Evolutionary conservation across 352 stramenopile genomes (phyloP).

Genomic region (Hyaloperonospora arabidopsidis): DNA sequence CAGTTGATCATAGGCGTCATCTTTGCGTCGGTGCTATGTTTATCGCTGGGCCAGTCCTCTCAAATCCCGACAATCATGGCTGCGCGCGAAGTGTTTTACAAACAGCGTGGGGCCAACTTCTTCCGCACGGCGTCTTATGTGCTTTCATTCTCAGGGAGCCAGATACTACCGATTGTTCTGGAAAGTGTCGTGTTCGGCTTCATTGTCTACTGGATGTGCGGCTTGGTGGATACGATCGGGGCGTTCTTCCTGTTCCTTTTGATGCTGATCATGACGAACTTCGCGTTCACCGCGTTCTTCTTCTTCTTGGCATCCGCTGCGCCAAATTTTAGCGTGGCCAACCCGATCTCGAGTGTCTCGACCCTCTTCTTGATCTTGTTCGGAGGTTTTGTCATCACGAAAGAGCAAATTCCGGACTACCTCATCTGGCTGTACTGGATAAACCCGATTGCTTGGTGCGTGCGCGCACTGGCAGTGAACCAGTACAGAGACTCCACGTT

Average conservation of each 20-base stretch:
- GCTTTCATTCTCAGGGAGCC: slow-evolving; percentile 10
- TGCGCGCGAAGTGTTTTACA: slow-evolving; percentile 18
- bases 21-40: slow-evolving; percentile 12
- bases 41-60: slow-evolving; percentile 10
- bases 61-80: slow-evolving; percentile 15
- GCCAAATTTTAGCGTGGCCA: slow-evolving; percentile 14
- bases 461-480: slow-evolving; percentile 17
- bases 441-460: slow-evolving; percentile 14
- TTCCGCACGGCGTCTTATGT: slow-evolving; percentile 18
- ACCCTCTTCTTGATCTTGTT: slow-evolving; percentile 13
- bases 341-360: slow-evolving; percentile 3
- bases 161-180: slow-evolving; percentile 11
- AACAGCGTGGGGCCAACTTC: slow-evolving; percentile 15
- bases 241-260: slow-evolving; percentile 16
- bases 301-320: slow-evolving; percentile 15
- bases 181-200: slow-evolving; percentile 11
- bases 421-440: slow-evolving; percentile 21
- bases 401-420: slow-evolving; percentile 20
- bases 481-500: slow-evolving; percentile 24
- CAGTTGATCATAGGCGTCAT: slow-evolving; percentile 16
- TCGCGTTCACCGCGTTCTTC: slow-evolving; percentile 9
- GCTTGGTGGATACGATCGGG: slow-evolving; percentile 13
- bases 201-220: slow-evolving; percentile 22
- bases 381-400: slow-evolving; percentile 14
- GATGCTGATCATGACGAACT: slow-evolving; percentile 10